Conservation (phyloP, 768 basidiomycete species). For the Clitopilus hobsonii region DNA sequence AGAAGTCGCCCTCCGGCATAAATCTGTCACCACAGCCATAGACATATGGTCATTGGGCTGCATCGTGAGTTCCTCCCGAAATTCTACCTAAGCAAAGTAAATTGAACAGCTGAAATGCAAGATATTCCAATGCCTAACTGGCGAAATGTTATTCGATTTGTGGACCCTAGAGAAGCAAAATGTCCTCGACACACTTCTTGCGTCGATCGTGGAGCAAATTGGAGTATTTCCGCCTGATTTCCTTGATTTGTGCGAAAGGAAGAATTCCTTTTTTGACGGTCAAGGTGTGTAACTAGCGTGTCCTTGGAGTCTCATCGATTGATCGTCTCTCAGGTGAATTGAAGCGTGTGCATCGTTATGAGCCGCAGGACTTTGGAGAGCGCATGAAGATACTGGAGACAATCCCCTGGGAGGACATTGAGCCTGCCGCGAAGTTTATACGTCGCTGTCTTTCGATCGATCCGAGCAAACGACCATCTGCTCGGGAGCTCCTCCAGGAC, state of each 20-base stretch:
- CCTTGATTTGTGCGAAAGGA: neutral
- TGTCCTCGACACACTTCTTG: neutral
- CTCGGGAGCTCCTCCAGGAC: slow-evolving; percentile 13
- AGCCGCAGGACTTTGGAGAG: neutral
- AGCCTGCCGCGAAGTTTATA: slow-evolving; percentile 10
- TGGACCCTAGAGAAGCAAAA: neutral
- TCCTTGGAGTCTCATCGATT: neutral
- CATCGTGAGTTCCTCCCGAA: slow-evolving; percentile 10
- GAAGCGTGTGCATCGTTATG: neutral
- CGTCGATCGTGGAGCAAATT: neutral
- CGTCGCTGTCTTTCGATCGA: slow-evolving; percentile 14
- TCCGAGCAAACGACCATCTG: slow-evolving; percentile 12
- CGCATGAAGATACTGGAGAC: slow-evolving; percentile 5
- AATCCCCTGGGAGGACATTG: slow-evolving; percentile 6
- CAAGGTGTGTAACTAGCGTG: neutral
- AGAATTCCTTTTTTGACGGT: neutral
- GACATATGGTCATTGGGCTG: slow-evolving; percentile 24
- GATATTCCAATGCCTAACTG: slow-evolving; percentile 5
- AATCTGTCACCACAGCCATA: slow-evolving; percentile 13
- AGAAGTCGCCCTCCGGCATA: slow-evolving; percentile 18
- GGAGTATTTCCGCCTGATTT: neutral
- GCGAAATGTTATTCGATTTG: neutral
- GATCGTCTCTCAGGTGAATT: neutral
- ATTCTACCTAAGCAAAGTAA: neutral
- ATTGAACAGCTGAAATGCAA: neutral